Conservation (phyloP, 805 yeast species). For the Cyberlindnera euphorbiae region DNA sequence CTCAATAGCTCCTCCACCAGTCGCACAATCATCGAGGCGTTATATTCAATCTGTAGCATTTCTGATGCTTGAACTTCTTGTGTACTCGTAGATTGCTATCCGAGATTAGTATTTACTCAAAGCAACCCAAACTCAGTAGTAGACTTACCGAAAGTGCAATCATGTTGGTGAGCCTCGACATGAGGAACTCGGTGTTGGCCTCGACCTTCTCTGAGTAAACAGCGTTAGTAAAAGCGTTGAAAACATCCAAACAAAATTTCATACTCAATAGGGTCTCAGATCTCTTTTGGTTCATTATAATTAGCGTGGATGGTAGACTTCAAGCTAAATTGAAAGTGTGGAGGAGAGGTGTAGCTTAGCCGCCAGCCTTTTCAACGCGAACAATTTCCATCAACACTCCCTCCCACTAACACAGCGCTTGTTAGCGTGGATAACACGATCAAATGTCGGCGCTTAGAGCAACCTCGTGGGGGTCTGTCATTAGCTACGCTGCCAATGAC, state of each 20-base stretch:
- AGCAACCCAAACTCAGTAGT: too few relatives aligned
- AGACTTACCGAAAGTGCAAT: constrained; percentile 39
- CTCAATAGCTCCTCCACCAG: constrained; percentile 48
- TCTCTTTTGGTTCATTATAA: constrained; percentile 40
- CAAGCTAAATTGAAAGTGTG: too few relatives aligned
- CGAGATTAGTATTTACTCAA: constrained; percentile 12
- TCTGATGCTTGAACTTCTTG: constrained; percentile 43
- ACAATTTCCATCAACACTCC: neutral
- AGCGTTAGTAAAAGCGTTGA: constrained; percentile 1
- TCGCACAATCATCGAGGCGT: constrained; percentile 45
- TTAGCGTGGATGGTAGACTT: constrained; percentile 1
- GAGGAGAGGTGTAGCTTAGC: neutral
- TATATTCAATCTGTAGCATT: constrained; percentile 49
- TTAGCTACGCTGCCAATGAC: constrained; percentile 5
- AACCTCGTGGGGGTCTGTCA: constrained; percentile 8
- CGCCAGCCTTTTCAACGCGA: too few relatives aligned
- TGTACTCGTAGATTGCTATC: constrained; percentile 25
- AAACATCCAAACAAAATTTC: constrained; percentile 3
- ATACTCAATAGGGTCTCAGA: constrained; percentile 36
- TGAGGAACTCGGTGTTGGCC: constrained; percentile 44
- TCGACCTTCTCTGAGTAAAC: constrained; percentile 41
- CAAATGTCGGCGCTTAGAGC: constrained; percentile 2
- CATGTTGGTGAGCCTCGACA: constrained; percentile 49
- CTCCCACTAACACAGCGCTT: too few relatives aligned
- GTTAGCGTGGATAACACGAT: too few relatives aligned